Conservation (phyloP, 1,139 yeast genomes). For the Geotrichum citri-aurantii region DNA sequence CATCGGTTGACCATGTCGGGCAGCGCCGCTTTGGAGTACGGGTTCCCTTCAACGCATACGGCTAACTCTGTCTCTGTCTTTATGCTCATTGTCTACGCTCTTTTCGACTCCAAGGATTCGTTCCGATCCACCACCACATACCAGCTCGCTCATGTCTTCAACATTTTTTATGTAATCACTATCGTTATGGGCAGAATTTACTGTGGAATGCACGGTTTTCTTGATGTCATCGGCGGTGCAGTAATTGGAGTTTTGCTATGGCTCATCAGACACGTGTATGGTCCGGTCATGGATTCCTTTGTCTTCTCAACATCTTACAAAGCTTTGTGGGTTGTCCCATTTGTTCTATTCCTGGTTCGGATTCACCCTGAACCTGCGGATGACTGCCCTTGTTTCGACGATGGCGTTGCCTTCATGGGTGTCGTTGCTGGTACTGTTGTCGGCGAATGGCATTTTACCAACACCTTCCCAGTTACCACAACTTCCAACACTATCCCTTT, state of each 20-base stretch:
- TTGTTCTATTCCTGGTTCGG: conserved; percentile 48
- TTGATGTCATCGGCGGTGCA: conserved; percentile 67
- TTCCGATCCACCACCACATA: conserved; percentile 16
- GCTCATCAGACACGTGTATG: conserved; percentile 25
- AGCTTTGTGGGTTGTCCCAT: conserved; percentile 41
- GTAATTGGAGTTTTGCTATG: conserved; percentile 49
- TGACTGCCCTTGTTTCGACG: conserved; percentile 94
- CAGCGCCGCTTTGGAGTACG: conserved; percentile 87
- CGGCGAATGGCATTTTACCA: conserved; percentile 44
- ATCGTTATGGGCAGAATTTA: conserved; percentile 77
- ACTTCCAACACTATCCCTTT: conserved; percentile 12
- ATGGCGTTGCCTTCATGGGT: conserved; percentile 88
- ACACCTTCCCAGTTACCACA: conserved; percentile 6
- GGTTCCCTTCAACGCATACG: conserved; percentile 89
- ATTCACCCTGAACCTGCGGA: conserved; percentile 84
- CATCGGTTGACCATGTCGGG: conserved; percentile 85
- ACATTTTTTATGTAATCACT: conserved; percentile 52
- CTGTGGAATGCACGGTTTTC: conserved; percentile 96
- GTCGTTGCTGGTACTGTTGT: conserved; percentile 73
- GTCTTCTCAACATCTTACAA: conserved; percentile 23
- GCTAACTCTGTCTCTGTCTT: conserved; percentile 88
- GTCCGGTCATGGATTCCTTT: conserved; percentile 23
- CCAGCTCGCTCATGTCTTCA: conserved; percentile 21
- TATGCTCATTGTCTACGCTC: conserved; percentile 40
- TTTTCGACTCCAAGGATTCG: conserved; percentile 20